Conservation (phyloP, 805 yeast species). For the Monosporozyma aerobia region DNA sequence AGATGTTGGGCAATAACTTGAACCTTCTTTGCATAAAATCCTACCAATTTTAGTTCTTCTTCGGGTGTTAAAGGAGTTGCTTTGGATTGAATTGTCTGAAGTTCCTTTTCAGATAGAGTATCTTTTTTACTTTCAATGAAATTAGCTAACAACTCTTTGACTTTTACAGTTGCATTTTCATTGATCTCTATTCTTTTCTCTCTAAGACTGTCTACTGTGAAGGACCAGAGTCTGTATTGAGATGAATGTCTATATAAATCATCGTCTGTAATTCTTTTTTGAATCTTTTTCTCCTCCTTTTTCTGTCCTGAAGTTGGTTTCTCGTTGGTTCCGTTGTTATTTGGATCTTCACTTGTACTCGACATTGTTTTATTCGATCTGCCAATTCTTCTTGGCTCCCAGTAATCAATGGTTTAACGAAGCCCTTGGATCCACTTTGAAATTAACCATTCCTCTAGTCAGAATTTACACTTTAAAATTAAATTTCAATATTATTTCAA, state of each 20-base stretch:
- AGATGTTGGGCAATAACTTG: constrained; percentile 62
- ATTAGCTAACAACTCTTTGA: constrained; percentile 28
- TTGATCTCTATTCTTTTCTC: constrained; percentile 43
- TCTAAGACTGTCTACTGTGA: constrained; percentile 47
- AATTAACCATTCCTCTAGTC: too few relatives aligned
- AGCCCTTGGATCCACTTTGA: neutral
- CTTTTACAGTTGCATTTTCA: constrained; percentile 38
- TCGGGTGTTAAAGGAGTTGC: constrained; percentile 45
- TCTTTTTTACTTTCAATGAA: constrained; percentile 21
- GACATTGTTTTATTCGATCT: neutral
- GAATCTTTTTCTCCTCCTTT: neutral
- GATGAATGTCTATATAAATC: constrained; percentile 82
- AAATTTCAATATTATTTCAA: neutral
- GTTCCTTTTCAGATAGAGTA: constrained; percentile 26
- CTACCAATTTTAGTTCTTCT: constrained; percentile 63
- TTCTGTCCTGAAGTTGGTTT: neutral
- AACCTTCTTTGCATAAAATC: constrained; percentile 64
- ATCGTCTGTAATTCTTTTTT: constrained; percentile 53
- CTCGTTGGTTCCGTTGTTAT: neutral
- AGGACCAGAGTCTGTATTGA: constrained; percentile 84
- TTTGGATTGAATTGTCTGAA: constrained; percentile 21
- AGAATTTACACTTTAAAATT: neutral
- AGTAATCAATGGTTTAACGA: neutral
- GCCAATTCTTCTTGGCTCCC: neutral
- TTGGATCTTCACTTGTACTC: neutral